Evolutionary conservation across 306 rosid species (phyloP).

Genomic region (Hylodesmum podocarpum): DNA sequence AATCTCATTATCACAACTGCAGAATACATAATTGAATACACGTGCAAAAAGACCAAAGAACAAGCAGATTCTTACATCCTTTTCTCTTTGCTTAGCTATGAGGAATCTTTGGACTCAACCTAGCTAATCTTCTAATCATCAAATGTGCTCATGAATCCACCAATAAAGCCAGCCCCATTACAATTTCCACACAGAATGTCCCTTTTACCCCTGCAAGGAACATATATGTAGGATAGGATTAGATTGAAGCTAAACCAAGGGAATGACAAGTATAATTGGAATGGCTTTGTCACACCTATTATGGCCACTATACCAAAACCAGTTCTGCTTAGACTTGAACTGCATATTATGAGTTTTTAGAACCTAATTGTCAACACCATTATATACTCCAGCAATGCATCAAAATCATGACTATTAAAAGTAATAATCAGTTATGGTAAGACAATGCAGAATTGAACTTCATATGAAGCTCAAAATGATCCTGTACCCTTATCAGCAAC

Average conservation of each 20-base stretch:
- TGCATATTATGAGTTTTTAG: neutral
- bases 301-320: neutral
- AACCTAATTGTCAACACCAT: neutral
- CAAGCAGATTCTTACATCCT: constrained; percentile 16
- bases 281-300: neutral
- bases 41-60: constrained; percentile 3
- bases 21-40: neutral
- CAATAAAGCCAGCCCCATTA: constrained; percentile 94
- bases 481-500: neutral
- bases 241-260: neutral
- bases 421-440: neutral
- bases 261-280: neutral
- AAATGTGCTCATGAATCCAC: constrained; percentile 88
- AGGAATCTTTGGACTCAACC: constrained; percentile 18
- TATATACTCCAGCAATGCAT: neutral
- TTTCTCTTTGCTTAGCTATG: constrained; percentile 11
- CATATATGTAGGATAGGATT: neutral
- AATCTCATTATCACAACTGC: constrained; percentile 22
- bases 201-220: constrained; percentile 77
- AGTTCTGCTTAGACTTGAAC: neutral
- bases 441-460: neutral
- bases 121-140: constrained; percentile 53
- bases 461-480: neutral
- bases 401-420: neutral
- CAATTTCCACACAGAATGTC: constrained; percentile 84